Evolutionary conservation across 2,329 filamentous ascomycete species (phyloP).

Genomic region (Penicillium concentricum): DNA sequence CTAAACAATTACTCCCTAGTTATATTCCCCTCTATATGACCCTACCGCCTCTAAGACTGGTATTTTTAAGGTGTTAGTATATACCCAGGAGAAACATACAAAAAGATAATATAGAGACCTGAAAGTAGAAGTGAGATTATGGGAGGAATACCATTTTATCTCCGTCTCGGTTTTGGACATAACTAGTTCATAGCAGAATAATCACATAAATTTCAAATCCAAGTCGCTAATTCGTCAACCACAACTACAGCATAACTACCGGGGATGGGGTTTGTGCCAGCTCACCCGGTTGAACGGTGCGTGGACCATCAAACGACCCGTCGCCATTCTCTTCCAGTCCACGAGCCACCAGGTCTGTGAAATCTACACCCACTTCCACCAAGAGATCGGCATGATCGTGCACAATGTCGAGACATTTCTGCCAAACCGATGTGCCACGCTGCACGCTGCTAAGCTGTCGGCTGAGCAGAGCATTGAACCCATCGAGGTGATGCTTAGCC

Average conservation of each 20-base stretch:
- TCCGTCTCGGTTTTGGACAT: not conserved
- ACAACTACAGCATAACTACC: not conserved
- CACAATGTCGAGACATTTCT: constrained; percentile 77
- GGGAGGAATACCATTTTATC: not conserved
- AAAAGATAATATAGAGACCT: no score
- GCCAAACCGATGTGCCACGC: constrained; percentile 71
- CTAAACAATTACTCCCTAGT: no score
- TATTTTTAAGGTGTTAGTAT: no score
- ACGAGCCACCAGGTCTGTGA: constrained; percentile 74
- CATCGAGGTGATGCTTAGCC: constrained; percentile 93
- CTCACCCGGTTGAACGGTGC: constrained; percentile 18
- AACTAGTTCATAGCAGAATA: not conserved
- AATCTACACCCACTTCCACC: constrained; percentile 84
- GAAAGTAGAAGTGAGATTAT: not conserved
- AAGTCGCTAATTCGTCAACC: not conserved
- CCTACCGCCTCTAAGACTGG: no score
- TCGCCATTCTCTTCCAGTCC: constrained; percentile 38
- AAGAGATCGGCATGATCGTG: constrained; percentile 77
- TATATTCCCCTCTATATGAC: no score
- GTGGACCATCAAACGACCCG: constrained; percentile 13
- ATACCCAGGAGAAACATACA: no score
- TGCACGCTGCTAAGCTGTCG: constrained; percentile 87
- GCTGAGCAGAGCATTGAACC: constrained; percentile 78
- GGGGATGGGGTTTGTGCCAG: constrained; percentile 3
- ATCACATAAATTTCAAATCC: not conserved